These are phyloP conservation scores for Parmelia sp. DNA, from an alignment of 495 filamentous ascomycete genomes.

Conservation along the genomic window DNA sequence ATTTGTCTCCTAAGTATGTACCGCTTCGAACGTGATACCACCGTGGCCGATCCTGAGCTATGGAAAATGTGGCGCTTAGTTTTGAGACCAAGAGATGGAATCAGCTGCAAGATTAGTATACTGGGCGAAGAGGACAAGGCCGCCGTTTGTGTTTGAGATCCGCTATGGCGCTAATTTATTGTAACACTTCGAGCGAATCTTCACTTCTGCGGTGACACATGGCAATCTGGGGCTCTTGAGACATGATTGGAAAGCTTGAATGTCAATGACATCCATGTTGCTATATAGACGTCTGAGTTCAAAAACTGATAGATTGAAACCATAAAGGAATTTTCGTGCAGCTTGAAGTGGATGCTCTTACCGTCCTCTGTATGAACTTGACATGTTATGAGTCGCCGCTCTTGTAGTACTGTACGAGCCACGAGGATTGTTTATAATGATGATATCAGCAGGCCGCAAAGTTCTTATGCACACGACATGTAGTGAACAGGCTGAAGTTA, in stretches of 20 bases:
- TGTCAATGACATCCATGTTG: no score
- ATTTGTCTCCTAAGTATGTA: slow-evolving; percentile 28
- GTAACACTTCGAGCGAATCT: neutral
- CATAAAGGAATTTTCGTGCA: neutral
- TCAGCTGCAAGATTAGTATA: slow-evolving; percentile 38
- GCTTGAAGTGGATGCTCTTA: neutral
- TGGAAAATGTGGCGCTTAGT: slow-evolving; percentile 52
- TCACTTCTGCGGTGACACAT: neutral
- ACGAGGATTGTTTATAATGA: neutral
- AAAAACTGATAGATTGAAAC: neutral
- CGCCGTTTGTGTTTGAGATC: slow-evolving; percentile 2
- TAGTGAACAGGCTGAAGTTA: neutral
- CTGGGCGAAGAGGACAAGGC: slow-evolving; percentile 23
- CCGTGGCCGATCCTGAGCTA: slow-evolving; percentile 41
- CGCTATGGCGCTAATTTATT: neutral
- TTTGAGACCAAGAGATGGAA: slow-evolving; percentile 44
- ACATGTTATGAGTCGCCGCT: neutral
- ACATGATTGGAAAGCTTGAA: neutral
- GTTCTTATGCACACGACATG: neutral
- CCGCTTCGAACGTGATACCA: slow-evolving; percentile 31
- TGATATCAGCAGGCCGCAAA: neutral
- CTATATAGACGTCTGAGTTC: neutral
- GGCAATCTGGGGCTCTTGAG: no score
- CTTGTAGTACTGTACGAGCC: neutral
- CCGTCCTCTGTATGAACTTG: neutral